phyloP scores from a whole-genome alignment of 2,329 filamentous ascomycete species.

The Aspergillus uvarum region DNA sequence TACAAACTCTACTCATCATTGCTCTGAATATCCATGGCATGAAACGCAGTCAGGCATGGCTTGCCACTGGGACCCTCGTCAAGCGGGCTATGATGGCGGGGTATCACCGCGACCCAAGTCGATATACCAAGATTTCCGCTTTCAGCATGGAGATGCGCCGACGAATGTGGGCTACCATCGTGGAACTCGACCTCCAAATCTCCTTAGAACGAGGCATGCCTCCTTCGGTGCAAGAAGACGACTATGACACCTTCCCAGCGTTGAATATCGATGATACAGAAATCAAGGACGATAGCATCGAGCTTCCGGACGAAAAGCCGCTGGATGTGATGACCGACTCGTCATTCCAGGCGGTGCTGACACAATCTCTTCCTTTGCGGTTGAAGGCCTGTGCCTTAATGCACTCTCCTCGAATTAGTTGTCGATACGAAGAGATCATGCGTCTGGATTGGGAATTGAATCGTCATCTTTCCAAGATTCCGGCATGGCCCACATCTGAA shows the following conservation, averaged over 20 bases:
- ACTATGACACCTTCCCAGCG: conserved; percentile 52
- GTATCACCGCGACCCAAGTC: conserved; percentile 47
- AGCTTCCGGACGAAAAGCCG: conserved; percentile 31
- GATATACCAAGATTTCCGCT: conserved; percentile 34
- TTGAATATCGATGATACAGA: conserved; percentile 54
- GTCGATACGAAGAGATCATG: conserved; percentile 42
- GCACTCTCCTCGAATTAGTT: conserved; percentile 39
- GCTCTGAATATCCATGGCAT: conserved; percentile 53
- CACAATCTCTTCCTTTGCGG: conserved; percentile 32
- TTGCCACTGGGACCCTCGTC: conserved; percentile 51
- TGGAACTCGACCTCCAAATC: conserved; percentile 58
- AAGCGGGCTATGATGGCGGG: conserved; percentile 55
- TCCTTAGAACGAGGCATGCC: conserved; percentile 57
- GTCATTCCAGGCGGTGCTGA: conserved; percentile 34
- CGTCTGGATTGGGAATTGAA: conserved; percentile 42
- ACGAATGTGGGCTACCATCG: conserved; percentile 57
- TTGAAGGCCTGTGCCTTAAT: conserved; percentile 36
- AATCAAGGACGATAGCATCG: conserved; percentile 38
- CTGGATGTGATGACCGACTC: conserved; percentile 39
- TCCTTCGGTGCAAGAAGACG: conserved; percentile 42
- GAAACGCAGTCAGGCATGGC: conserved; percentile 56
- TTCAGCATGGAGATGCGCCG: conserved; percentile 51
- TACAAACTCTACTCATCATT: conserved; percentile 52
- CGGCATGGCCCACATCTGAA: conserved; percentile 29
- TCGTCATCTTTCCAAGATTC: conserved; percentile 35